A percentile compares a stretch with the other conserved stretches of the same genome.
These are phyloP conservation scores for Jackrogersella multiformis DNA, from an alignment of 495 filamentous ascomycete genomes.

Conservation along the genomic window DNA sequence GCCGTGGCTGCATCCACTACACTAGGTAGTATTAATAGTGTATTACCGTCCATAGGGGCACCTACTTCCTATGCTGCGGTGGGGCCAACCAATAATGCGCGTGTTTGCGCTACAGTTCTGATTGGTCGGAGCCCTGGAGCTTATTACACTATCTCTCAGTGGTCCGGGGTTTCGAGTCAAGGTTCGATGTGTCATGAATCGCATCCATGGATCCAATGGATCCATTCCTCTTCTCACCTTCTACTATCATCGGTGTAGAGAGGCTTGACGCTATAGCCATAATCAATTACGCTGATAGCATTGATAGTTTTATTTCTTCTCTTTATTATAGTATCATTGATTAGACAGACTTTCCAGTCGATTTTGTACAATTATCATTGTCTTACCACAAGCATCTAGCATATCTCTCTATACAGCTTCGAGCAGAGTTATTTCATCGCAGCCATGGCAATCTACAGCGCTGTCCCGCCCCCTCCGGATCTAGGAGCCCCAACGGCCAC, in stretches of 20 bases:
- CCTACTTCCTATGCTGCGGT: not conserved
- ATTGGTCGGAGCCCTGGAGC: conserved; percentile 46
- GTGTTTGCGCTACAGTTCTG: conserved; percentile 42
- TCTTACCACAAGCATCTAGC: too few relatives aligned
- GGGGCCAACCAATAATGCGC: conserved; percentile 33
- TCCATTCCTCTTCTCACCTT: conserved; percentile 4
- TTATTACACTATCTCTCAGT: conserved; percentile 7
- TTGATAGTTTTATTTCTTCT: not conserved
- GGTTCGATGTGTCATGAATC: conserved; percentile 45
- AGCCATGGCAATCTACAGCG: conserved; percentile 50
- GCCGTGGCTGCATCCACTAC: conserved; percentile 20
- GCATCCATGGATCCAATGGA: too few relatives aligned
- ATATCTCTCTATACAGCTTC: not conserved
- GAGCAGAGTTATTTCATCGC: conserved; percentile 10
- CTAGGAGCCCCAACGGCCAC: conserved; percentile 1
- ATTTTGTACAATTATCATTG: not conserved
- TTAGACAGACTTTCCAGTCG: not conserved
- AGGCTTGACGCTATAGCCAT: too few relatives aligned
- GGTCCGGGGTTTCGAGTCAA: conserved; percentile 27
- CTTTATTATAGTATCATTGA: not conserved
- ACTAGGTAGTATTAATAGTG: too few relatives aligned
- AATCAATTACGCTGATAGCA: too few relatives aligned
- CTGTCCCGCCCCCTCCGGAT: conserved; percentile 51
- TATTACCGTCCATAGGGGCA: too few relatives aligned
- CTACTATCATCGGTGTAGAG: too few relatives aligned